Base-by-base conservation (phyloP, 768 basidiomycete genomes). In the Pleurotus djamor region DNA sequence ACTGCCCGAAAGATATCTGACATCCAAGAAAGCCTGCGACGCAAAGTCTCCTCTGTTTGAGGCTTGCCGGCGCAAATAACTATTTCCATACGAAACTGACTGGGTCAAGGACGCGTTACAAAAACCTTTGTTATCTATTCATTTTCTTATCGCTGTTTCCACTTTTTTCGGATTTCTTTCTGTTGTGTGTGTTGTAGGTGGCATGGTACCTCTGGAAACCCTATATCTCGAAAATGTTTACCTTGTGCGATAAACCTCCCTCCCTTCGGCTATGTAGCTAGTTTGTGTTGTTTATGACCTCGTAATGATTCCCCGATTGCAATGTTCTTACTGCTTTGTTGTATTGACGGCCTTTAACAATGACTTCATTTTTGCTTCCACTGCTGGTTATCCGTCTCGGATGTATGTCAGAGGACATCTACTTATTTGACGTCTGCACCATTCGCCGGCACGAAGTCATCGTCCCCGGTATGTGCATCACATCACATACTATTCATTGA, bases 1-100 rank as follows among this genome's bases (percentile, higher is more conserved):
- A 84, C 86, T 36, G 83, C 84, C 32, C 83, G 89, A 65, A 81
- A 80, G 54, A 84, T 94, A 61, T 75, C 84, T 45, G 91, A 94
- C 37, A 84, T 92, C 58, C 89, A 91, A 71, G 90, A 92, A 16
- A 83, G 79, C 64, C 80, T 94, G 63, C 76, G 80, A 52, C 77
- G 80, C 64, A 84, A 83, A 68, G 72, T 73, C 52, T 62, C 62
- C 54, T 57, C 62, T 43, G 48, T 51, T 37, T 66, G n/a, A 62
- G 58, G 49, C 52, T n/a, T 10, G n/a, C 38, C 38, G 10, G n/a
- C n/a, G n/a, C 38, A 41, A 10, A 41, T 41, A 9, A 41, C 1
- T n/a, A 41, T 10, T n/a, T 41, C 21, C 21, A 1, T 1, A 41
- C 38, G 9, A 41, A 41, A 9, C n/a, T 41, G 38, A 41, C 21